Percentiles rank a stretch among this genome's conserved stretches.
Conservation (phyloP, 371 early-diverging fungal genomes). For the Umbelopsis sp. region DNA sequence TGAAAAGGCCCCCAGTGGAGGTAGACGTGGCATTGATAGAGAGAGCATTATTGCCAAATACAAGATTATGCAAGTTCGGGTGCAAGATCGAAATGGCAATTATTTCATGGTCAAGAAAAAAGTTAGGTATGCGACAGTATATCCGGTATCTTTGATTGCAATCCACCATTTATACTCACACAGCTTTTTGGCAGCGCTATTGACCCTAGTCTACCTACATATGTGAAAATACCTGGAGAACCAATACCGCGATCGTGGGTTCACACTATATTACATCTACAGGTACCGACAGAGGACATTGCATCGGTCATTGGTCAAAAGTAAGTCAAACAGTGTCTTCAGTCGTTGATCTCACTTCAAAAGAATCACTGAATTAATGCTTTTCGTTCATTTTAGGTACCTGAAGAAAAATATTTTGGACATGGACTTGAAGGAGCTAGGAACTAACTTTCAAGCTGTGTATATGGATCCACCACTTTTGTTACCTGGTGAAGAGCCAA, state of each 20-base stretch:
- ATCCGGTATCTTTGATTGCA: no score
- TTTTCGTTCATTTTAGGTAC: neutral
- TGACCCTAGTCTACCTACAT: constrained; percentile 85
- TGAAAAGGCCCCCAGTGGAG: constrained; percentile 33
- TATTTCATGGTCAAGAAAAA: constrained; percentile 81
- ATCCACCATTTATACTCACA: no score
- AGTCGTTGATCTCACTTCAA: neutral
- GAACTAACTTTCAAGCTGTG: constrained; percentile 74
- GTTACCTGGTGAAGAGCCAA: constrained; percentile 69
- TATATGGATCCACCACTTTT: constrained; percentile 93
- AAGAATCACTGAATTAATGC: neutral
- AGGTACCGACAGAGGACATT: constrained; percentile 22
- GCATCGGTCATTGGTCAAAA: neutral
- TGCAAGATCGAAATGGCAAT: constrained; percentile 83
- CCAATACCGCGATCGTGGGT: constrained; percentile 90
- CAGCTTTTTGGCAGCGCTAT: constrained; percentile 46
- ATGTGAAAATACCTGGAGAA: constrained; percentile 82
- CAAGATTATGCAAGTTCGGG: constrained; percentile 81
- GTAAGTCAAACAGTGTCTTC: neutral
- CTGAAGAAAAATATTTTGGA: constrained; percentile 31
- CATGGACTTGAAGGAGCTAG: constrained; percentile 61
- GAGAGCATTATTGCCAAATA: constrained; percentile 77
- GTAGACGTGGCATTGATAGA: constrained; percentile 50
- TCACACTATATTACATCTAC: constrained; percentile 61
- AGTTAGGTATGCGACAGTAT: constrained; percentile 46